phyloP scores from a whole-genome alignment of 805 yeast genomes.

The Pichia kluyveri region DNA sequence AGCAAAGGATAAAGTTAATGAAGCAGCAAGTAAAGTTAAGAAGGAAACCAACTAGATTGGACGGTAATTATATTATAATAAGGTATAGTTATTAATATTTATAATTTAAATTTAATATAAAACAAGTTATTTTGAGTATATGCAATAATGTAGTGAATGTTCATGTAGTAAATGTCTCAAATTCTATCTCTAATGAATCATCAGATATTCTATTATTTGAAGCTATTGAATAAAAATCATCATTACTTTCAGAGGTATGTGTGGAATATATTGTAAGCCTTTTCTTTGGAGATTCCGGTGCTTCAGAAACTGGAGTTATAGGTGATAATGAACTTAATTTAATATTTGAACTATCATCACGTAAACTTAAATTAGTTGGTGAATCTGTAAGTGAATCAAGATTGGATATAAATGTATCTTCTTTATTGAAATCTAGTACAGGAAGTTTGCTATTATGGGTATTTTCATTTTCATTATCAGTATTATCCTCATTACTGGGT shows the following conservation, averaged over 20 bases:
- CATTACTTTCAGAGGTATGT: neutral
- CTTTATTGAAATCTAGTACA: too few species aligned
- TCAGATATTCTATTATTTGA: neutral
- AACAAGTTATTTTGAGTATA: too few species aligned
- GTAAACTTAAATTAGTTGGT: neutral
- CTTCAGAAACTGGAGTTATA: neutral
- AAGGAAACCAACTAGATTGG: neutral
- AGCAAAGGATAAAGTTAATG: conserved; percentile 1
- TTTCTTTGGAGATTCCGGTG: neutral
- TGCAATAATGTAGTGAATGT: too few species aligned
- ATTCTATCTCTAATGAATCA: conserved; percentile 2
- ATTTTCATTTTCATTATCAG: neutral
- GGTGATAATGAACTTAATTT: neutral
- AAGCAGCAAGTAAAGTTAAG: conserved; percentile 1
- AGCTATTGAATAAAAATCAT: conserved; percentile 1
- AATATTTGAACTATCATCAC: neutral
- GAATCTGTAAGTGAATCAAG: neutral
- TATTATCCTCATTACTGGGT: neutral
- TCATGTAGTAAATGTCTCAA: conserved; percentile 5
- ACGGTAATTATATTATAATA: too few species aligned
- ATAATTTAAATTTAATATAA: too few species aligned
- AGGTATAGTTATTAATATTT: too few species aligned
- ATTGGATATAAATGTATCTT: neutral
- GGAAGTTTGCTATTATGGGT: too few species aligned
- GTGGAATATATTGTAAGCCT: neutral